Percentiles rank a stretch among this genome's conserved stretches.
phyloP scores from a whole-genome alignment of 1,284 basidiomycete genomes.

The Cryptococcus amylolentus region DNA sequence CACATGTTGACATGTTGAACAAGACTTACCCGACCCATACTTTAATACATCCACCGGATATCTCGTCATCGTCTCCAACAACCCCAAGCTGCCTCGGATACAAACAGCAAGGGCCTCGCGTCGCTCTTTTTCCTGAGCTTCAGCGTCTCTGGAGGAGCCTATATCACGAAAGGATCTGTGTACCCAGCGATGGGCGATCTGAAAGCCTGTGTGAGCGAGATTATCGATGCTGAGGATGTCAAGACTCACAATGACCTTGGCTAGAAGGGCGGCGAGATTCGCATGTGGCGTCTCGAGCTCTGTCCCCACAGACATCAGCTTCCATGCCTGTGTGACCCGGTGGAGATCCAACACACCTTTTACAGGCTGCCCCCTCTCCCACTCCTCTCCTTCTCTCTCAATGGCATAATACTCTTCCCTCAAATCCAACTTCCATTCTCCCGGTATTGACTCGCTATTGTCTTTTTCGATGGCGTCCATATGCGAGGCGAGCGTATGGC shows the following conservation, averaged over 20 bases:
- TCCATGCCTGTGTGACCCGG: too few relatives aligned
- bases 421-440: slow-evolving; percentile 1
- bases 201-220: too few relatives aligned
- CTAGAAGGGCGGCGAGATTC: slow-evolving; percentile 4
- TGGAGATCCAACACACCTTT: too few relatives aligned
- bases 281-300: slow-evolving; percentile 6
- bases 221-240: too few relatives aligned
- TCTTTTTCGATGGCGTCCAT: slow-evolving; percentile 13
- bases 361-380: too few relatives aligned
- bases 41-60: slow-evolving; percentile 2
- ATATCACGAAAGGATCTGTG: too few relatives aligned
- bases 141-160: too few relatives aligned
- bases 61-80: slow-evolving; percentile 5
- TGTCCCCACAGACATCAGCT: not conserved
- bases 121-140: slow-evolving; percentile 2
- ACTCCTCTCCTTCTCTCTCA: slow-evolving; percentile 1
- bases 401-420: slow-evolving; percentile 5
- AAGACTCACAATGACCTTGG: slow-evolving; percentile 8
- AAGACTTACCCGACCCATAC: not conserved
- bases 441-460: not conserved
- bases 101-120: slow-evolving; percentile 8
- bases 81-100: slow-evolving; percentile 5
- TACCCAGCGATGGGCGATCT: too few relatives aligned
- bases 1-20: too few relatives aligned
- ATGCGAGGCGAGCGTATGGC: slow-evolving; percentile 2